These are phyloP conservation scores for Entomortierella parvispora DNA, from an alignment of 192 early-diverging fungal genomes.

Conservation along the genomic window DNA sequence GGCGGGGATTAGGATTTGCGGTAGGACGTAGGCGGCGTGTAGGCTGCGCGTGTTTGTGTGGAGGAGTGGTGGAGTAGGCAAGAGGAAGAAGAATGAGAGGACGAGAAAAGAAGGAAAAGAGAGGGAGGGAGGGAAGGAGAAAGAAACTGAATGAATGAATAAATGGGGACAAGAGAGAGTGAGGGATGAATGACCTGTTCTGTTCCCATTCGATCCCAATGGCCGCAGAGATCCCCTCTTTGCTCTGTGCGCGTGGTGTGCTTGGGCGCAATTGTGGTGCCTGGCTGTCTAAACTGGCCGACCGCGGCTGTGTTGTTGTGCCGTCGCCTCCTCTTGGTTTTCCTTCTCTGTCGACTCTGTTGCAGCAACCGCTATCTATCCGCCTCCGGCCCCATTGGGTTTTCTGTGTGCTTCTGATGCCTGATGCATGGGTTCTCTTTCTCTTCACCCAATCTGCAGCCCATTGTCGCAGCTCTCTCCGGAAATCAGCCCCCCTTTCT, in stretches of 20 bases:
- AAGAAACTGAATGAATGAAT: not conserved
- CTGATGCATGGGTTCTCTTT: too few species aligned
- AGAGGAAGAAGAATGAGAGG: not conserved
- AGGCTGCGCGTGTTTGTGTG: not conserved
- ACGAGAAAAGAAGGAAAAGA: not conserved
- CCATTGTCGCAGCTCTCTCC: too few species aligned
- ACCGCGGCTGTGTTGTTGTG: not conserved
- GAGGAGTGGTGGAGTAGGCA: not conserved
- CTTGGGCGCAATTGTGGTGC: not conserved
- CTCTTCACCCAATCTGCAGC: too few species aligned
- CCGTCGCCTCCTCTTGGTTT: too few species aligned
- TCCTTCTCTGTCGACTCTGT: too few species aligned
- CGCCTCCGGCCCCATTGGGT: too few species aligned
- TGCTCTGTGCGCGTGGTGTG: not conserved
- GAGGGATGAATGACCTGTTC: too few species aligned
- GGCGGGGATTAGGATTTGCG: not conserved
- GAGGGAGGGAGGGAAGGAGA: not conserved
- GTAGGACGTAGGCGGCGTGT: not conserved
- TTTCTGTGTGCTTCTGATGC: too few species aligned
- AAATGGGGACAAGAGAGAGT: not conserved
- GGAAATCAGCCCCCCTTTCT: too few species aligned
- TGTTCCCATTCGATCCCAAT: too few species aligned
- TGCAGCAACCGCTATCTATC: too few species aligned
- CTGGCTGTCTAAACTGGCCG: not conserved
- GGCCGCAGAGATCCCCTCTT: too few species aligned